Base-by-base conservation (phyloP, 768 basidiomycete genomes). In the Podaxis sp. region DNA sequence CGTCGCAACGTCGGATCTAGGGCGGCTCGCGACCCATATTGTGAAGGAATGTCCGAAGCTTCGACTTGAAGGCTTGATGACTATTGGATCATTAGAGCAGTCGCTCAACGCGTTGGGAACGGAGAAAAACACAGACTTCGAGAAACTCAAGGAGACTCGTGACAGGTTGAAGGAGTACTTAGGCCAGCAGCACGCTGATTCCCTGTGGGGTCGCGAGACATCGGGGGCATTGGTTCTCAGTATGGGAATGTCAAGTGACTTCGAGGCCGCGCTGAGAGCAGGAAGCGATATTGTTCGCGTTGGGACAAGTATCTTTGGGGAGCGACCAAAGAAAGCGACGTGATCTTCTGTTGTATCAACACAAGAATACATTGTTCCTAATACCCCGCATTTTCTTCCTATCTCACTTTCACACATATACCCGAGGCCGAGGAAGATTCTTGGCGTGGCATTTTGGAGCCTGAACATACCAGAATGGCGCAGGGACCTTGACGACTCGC, bases 211-310 rank as follows among this genome's bases (percentile, higher is more conserved):
- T 12, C 74, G 79, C 26, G 80, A 80, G 26, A 66, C 66, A 6
- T 73, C 74, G 2, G 84, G 85, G 13, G 73, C 71, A 64, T 71
- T 94, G 57, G 28, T 88, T 68, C 70, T 94, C 72, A 94, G 92
- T 63, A 98, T 97, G 95, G 96, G 96, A 6, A 98, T 98, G 96
- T 96, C 94, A 56, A 89, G 88, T 65, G 96, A 99, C 70, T 99
- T 95, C 69, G 92, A 90, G 72, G 85, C 87, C 30, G 97, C 96
- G 3, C 74, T 98, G 54, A 83, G 79, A 72, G 86, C 87, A 12
- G 96, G 95, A 1, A 91, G 93, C 68, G 88, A 93, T 69, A 85
- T 94, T 52, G 95, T 98, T 0, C 76, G 97, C 52, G 95, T 98
- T 4, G 96, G 96, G 2, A 94, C 93, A 2, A 87, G 88, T 17